These are phyloP conservation scores for Thermochaetoides thermophila DNA, from an alignment of 495 filamentous ascomycete genomes.

Conservation along the genomic window DNA sequence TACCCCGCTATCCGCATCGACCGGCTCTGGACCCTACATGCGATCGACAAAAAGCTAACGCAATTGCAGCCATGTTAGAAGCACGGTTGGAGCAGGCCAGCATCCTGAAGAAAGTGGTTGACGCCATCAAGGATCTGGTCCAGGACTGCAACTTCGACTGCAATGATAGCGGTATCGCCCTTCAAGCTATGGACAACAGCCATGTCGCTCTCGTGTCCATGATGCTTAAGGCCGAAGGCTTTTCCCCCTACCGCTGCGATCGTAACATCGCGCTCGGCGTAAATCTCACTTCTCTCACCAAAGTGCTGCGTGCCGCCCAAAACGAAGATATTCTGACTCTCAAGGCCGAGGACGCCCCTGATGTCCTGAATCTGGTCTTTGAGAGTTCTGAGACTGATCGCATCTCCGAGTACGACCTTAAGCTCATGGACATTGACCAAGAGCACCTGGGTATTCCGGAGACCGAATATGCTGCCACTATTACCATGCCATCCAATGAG, in stretches of 20 bases:
- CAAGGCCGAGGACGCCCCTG: constrained; percentile 93
- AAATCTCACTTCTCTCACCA: constrained; percentile 90
- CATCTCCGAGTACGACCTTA: constrained; percentile 96
- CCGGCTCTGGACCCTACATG: too few species aligned
- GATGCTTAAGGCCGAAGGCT: constrained; percentile 90
- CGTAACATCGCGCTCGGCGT: constrained; percentile 97
- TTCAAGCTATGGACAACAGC: constrained; percentile 99
- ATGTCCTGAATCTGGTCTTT: constrained; percentile 89
- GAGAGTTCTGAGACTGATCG: constrained; percentile 80
- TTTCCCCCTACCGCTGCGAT: constrained; percentile 96
- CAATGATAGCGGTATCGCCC: constrained; percentile 96
- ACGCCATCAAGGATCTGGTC: constrained; percentile 97
- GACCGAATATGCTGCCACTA: constrained; percentile 88
- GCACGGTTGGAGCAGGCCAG: constrained; percentile 88
- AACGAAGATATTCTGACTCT: constrained; percentile 91
- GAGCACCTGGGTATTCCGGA: constrained; percentile 98
- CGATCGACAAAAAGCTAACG: too few species aligned
- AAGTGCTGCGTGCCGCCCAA: constrained; percentile 88
- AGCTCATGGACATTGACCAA: constrained; percentile 99
- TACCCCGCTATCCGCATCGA: too few species aligned
- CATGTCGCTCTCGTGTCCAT: constrained; percentile 98
- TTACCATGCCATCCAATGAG: constrained; percentile 76
- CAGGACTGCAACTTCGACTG: constrained; percentile 99
- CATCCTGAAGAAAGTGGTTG: constrained; percentile 96
- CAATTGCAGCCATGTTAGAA: constrained; percentile 57